Base-by-base conservation (phyloP, 148 eudicot genomes). In the Persicaria tinctoria region DNA sequence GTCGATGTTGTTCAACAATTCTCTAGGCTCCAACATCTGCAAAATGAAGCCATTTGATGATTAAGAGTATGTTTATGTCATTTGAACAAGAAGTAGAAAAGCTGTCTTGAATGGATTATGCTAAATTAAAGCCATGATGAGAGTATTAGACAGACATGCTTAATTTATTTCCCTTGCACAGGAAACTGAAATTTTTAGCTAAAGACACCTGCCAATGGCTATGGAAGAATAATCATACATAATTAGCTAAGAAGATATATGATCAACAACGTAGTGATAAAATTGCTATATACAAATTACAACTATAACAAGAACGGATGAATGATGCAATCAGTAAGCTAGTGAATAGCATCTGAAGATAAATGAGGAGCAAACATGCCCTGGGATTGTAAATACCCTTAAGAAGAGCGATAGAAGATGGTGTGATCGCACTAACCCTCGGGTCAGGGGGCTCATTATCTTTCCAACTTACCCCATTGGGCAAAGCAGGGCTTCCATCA, bases 391-490 rank as follows among this genome's bases (percentile, higher is more conserved):
- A 66, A 13, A 3, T 90, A 95, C 99, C 96, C 90, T 90, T 77
- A 68, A 95, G 93, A 73, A 89, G 85, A 73, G 92, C 84, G 79
- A 92, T 95, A 70, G 89, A 80, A 51, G 97, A 82, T 50, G 99
- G 99, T 44, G 99, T 95, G 79, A 95, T 86, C 41, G 99, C 92
- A 76, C 99, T 95, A 73, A 95, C 99, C 85, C 99, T 92, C 70
- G 96, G 93, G 81, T 95, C 99, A 68, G 99, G 99, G 27, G 84
- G 85, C 57, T 86, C 90, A 78, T 89, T 88, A 81, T 88, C 88
- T 64, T 78, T 89, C 68, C 90, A 81, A 73, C 72, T 23, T 45
- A 70, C 75, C 72, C 77, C 84, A 77, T 74, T 85, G 12, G 56
- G 73, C 82, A 95, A 80, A 79, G 96, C 88, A 82, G 97, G 97